Evolutionary conservation across 495 filamentous ascomycete genomes (phyloP).

Genomic region (Baudoinia panamericana): DNA sequence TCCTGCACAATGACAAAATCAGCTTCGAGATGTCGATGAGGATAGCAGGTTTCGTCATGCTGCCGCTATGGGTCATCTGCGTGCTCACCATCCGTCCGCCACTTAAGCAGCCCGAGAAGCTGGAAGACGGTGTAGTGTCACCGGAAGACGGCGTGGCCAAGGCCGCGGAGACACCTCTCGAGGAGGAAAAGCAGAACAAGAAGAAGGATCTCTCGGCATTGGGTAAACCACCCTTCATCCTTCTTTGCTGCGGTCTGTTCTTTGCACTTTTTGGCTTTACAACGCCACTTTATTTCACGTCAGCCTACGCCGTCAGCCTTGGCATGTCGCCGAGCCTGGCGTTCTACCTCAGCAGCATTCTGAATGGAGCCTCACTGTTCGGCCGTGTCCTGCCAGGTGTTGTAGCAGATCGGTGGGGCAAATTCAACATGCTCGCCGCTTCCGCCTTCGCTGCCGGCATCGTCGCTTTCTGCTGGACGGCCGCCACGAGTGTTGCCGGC

Average conservation of each 20-base stretch:
- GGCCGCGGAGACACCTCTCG: too few relatives aligned
- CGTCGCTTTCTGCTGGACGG: conserved; percentile 34
- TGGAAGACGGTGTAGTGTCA: conserved; percentile 12
- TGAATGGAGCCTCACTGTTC: conserved; percentile 35
- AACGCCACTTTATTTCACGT: conserved; percentile 44
- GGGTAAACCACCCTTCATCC: conserved; percentile 21
- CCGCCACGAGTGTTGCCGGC: conserved; percentile 26
- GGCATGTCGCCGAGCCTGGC: conserved; percentile 39
- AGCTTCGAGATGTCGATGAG: conserved; percentile 50
- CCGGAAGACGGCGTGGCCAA: too few relatives aligned
- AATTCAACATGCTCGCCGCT: conserved; percentile 35
- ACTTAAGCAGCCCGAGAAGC: conserved; percentile 35
- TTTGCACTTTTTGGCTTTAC: conserved; percentile 38
- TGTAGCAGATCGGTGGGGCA: conserved; percentile 41
- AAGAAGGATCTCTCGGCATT: conserved; percentile 22
- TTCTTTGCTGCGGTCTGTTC: conserved; percentile 7
- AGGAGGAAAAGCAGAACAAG: conserved; percentile 15
- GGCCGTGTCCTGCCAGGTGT: conserved; percentile 45
- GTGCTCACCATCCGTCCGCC: conserved; percentile 33
- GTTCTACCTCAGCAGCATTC: conserved; percentile 27
- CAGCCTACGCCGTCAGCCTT: conserved; percentile 36
- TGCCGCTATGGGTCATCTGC: conserved; percentile 36
- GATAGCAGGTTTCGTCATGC: conserved; percentile 43
- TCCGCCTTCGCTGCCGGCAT: conserved; percentile 28
- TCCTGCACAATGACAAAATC: conserved; percentile 24